Base-by-base conservation (phyloP, 2,329 filamentous ascomycete species). In the Tolypocladium tropicale region DNA sequence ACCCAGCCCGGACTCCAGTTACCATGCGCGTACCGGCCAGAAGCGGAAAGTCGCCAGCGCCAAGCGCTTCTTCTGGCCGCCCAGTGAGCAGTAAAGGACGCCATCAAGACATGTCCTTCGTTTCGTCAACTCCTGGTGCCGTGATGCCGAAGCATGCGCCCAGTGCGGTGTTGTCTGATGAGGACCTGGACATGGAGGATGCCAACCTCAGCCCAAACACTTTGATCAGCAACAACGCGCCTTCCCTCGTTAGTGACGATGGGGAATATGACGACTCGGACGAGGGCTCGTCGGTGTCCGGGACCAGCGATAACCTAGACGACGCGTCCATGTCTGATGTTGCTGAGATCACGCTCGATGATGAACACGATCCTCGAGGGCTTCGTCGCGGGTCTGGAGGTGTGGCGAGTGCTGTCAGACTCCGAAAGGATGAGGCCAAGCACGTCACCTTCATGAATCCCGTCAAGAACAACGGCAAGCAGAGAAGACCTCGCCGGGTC, bases 211-310 rank as follows among this genome's bases (percentile, higher is more conserved):
- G 85, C 63, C 87, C 87, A 6, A 83, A 84, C 63, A 87, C 85
- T 0, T 72, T 85, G 49, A 78, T 85, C 53, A 88, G 86, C 68
- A 90, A 90, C 69, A 88, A 89, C 61, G 87, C 88, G 10, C 88
- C 88, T 25, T 90, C 86, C 63, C 78, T 92, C 52, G 87, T 91
- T 65, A 90, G 87, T 70, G 88, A 92, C 70, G 87, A 90, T 65
- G 86, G 87, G 63, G 88, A 90, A 67, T 89, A 88, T 64, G 87
- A 88, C 62, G 85, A 86, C 55, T 89, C 85, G 1, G 83, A 87
- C 56, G 82, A 83, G 57, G 79, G 77, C 50, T 86, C 82, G 4
- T 79, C 78, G 4, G 74, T 78, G 48, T 85, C 83, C 5, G 83
- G 83, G 30, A 74, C 74, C 55, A 81, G 78, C 56, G 80, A 83